These are phyloP conservation scores for Tetrahymena elliotti DNA, from an alignment of 73 alveolate genomes.

Conservation along the genomic window DNA sequence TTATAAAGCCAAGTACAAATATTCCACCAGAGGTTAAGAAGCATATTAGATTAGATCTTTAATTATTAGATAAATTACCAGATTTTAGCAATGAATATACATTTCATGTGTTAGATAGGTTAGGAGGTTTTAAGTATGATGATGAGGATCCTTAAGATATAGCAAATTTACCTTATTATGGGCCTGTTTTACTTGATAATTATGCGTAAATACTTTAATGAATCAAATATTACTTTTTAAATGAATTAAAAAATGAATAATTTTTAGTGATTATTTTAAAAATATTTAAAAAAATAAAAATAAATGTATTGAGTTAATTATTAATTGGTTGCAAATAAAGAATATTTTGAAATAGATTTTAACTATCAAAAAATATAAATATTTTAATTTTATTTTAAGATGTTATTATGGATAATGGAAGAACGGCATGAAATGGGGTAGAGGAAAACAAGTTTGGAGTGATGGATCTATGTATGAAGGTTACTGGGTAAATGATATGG, in stretches of 20 bases:
- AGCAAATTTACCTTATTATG: not conserved
- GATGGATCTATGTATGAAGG: slow-evolving; percentile 52
- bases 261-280: too few species aligned
- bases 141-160: not conserved
- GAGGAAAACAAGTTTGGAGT: slow-evolving; percentile 62
- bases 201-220: not conserved
- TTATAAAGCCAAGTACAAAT: not conserved
- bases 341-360: not conserved
- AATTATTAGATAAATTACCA: not conserved
- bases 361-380: too few species aligned
- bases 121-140: not conserved
- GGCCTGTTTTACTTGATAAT: not conserved
- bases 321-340: too few species aligned
- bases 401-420: slow-evolving; percentile 34
- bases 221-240: too few species aligned
- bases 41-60: not conserved
- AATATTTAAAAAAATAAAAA: too few species aligned
- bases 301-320: not conserved
- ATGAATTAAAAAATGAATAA: too few species aligned
- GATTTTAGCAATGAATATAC: not conserved
- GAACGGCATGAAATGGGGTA: slow-evolving; percentile 49
- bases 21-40: not conserved
- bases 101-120: not conserved
- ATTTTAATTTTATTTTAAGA: not conserved
- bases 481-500: slow-evolving; percentile 32